Evolutionary conservation across 2,329 filamentous ascomycete genomes (phyloP), one percentile per base, ranked within the genome.

Genomic region (Phaeophleospora eucalypticola): DNA sequence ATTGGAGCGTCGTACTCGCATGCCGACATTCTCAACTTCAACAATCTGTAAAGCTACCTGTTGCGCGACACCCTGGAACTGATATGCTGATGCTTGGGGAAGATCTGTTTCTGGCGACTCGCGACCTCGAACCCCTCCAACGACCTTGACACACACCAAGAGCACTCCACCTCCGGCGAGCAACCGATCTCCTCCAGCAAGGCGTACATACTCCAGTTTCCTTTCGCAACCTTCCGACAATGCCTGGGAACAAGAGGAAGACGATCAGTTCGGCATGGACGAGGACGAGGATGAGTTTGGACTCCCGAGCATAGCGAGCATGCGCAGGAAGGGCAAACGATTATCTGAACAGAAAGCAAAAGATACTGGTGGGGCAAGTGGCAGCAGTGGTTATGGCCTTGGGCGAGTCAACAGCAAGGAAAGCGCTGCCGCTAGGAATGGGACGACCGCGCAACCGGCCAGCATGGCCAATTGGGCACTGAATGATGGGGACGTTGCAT

Each of bases 1-100:
- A 86, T 97, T 49, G 93, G 93, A 58, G 93, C 93, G 46, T 86
- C 90, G 37, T 98, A 98, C 67, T 97, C 93, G 12, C 93, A 98
- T 69, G 88, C 91, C 20, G 90, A 97, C 71, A 88, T 95, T 64
- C 77, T 96, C 60, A 95, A 91, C 69, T 86, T 91, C 63, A 87
- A 89, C 63, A 81, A 83, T 20, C 61, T 91, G 88, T 93, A 78
- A 57, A 79, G 37, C 15, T 15, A 19, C 34, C 18, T 27, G 12
- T 9, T 19, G 10, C 33, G 8, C 24, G 9, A 3, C 17, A 12
- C 27, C 16, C n/a, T 35, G 32, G 24, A 14, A 40, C 43, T 41
- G 9, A 17, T 40, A 19, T 45, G 16, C 36, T 39, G 43, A 44
- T 19, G 12, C 35, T 9, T 29, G 6, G 19, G 40, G 9, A 43